phyloP scores from a whole-genome alignment of 2,329 filamentous ascomycete genomes.

The Penicillium polonicum region DNA sequence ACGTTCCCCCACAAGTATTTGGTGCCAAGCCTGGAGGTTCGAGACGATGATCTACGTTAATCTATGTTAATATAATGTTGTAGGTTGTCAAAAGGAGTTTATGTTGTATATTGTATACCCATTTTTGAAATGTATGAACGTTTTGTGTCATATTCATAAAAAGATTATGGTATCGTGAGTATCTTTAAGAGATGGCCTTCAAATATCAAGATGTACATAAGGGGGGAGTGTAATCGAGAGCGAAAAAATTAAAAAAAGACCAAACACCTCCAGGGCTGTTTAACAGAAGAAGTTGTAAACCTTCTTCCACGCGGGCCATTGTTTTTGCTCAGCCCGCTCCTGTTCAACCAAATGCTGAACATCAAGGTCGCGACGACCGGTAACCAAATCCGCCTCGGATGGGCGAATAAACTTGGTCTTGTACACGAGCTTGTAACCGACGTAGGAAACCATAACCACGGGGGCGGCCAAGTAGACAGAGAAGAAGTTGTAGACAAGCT shows the following conservation, averaged over 20 bases:
- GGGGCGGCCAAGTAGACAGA: conserved; percentile 57
- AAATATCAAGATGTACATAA: neutral
- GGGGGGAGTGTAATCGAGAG: neutral
- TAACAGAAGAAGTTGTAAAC: conserved; percentile 72
- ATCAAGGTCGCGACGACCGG: conserved; percentile 82
- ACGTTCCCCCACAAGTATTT: conserved; percentile 21
- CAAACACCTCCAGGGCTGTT: neutral
- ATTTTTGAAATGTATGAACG: neutral
- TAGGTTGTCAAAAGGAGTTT: neutral
- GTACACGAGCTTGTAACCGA: conserved; percentile 73
- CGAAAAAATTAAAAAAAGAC: neutral
- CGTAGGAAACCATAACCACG: conserved; percentile 61
- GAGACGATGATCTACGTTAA: conserved; percentile 9
- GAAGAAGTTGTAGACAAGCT: conserved; percentile 68
- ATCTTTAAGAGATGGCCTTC: neutral
- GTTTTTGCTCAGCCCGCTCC: conserved; percentile 69
- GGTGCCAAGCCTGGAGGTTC: conserved; percentile 22
- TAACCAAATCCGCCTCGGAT: conserved; percentile 80
- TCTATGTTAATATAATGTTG: neutral
- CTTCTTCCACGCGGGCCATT: conserved; percentile 76
- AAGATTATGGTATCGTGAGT: neutral
- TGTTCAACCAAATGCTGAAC: conserved; percentile 74
- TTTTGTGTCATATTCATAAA: conserved; percentile 2
- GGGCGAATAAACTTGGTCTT: conserved; percentile 65
- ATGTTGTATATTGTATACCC: neutral